Base-by-base conservation (phyloP, 1,284 basidiomycete species). In the Cutaneotrichosporon daszewskae region DNA sequence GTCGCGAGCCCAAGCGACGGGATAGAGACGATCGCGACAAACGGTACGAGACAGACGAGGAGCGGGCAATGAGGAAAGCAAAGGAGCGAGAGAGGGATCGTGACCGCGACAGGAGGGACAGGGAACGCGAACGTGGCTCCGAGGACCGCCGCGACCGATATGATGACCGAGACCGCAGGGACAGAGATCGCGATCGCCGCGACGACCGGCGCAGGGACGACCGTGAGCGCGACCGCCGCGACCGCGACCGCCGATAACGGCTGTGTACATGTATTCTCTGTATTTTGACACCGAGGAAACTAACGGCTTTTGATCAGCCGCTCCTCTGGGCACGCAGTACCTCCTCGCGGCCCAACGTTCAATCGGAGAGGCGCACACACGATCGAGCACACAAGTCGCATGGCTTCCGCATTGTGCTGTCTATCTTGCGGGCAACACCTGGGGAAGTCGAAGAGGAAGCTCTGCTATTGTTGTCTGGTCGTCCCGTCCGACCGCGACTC, bases 31-130 rank as follows among this genome's bases (percentile, higher is more conserved):
- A 54, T n/a, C 37, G 54, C 12, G 46, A 54, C 19, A 20, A 53
- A 19, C 39, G 45, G 5, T 51, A 57, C 29, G 63, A 64, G 52
- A 60, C 54, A 23, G 60, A 63, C 14, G 55, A 57, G 44, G 62
- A 62, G 46, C 41, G 59, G 29, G 57, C 58, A 3, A 38, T 56
- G 26, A 47, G 62, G 11, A 62, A 61, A 45, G 62, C 57, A 4
- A 54, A 49, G 17, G 61, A 67, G 43, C 43, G 56, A 13, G 56
- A 54, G 47, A 53, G 14, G 40, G 53, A 17, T 46, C 58, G 24
- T 13, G 38, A 47, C 14, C 25, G 51, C 13, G 47, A 47, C 20
- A 17, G 42, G 14, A 22, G 43, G 11, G 38, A 41, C n/a, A 35
- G 51, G 19, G 48, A 50, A 17, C 49, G 47, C 24, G 44, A 51